Base-by-base conservation (phyloP, 306 rosid species). In the Prunus mume region DNA sequence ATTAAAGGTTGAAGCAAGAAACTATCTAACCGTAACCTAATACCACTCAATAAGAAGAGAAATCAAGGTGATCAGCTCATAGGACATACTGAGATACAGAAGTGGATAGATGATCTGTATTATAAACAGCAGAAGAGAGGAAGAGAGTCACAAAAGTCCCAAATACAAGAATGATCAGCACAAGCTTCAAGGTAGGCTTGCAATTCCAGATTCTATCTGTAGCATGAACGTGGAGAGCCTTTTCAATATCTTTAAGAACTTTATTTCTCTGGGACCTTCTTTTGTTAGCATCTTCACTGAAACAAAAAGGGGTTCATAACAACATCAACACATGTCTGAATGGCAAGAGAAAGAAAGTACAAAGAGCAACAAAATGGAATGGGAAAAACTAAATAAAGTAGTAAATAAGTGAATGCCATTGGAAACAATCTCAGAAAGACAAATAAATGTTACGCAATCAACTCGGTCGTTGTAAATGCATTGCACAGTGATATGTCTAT, bases 221-320 rank as follows among this genome's bases (percentile, higher is more conserved):
- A 72, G 76, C 70, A 6, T 82, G 73, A 74, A 63, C 13, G 7
- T 8, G 80, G 56, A 87, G 64, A 57, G 81, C 90, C 86, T 82
- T 89, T 73, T 85, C 92, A 75, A 88, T 82, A 76, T 87, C 94
- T 84, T 80, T 87, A n/a, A 83, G 72, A 78, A 86, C 92, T 84
- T 80, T 91, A 80, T 74, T 87, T 86, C 83, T 90, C 74, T 74
- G 97, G 79, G 76, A 47, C 88, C 90, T 89, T 82, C 93, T 87
- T 85, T 87, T 89, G 84, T 77, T 85, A 28, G 82, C 32, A 24
- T 89, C 94, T 41, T 94, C 98, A 80, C 97, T 94, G 93, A 80
- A 83, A 76, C 84, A 78, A 65, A 20, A 81, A 76, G 63, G 55
- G 18, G 47, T 74, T 5, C 74, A 30, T 20, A 55, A 70, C 72